Evolutionary conservation across 225 moss, liverwort and hornwort genomes (phyloP), one percentile per base, ranked within the genome.

Genomic region (Bryoerythrophyllum caledonicum): DNA sequence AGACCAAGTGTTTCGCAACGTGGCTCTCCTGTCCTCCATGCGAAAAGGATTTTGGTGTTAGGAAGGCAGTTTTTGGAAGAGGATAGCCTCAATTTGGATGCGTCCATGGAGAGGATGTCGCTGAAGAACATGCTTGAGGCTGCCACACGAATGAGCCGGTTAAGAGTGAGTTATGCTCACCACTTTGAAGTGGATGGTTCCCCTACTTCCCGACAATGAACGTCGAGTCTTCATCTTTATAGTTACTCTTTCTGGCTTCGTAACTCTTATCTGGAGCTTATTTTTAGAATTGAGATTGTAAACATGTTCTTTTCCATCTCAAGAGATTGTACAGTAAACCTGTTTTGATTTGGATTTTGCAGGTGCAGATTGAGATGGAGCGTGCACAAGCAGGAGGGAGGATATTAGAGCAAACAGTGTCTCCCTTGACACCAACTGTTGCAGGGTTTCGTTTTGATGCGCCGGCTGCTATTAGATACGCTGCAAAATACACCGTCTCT

Each of bases 321-420:
- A 16, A 15, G 43, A 24, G 21, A 35, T 46, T 13, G 21, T 71
- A 62, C 48, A 46, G 54, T 72, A 30, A 56, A 67, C 49, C 16
- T 73, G 8, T 21, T 63, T 58, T 75, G 46, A 3, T 48, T 64
- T 53, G 49, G 75, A 75, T 52, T 32, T 32, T 81, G 44, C 91
- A 99, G 94, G 94, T 95, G 53, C 97, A 99, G 85, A 91, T 90
- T 51, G 97, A 95, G 79, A 77, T 76, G 64, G 94, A 95, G 89
- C 90, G 89, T 69, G 79, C 89, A 48, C 78, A 73, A 44, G 76
- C 66, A 41, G 89, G 90, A 70, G 97, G 97, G 54, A 83, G 93
- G 68, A 84, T 82, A 34, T 70, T 99, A 60, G 94, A 99, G 77
- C 84, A 91, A 76, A 28, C 72, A 63, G 88, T 93, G n/a, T 80